These are phyloP conservation scores for Thielaviopsis ethacetica DNA, from an alignment of 2,329 filamentous ascomycete genomes.

Conservation along the genomic window DNA sequence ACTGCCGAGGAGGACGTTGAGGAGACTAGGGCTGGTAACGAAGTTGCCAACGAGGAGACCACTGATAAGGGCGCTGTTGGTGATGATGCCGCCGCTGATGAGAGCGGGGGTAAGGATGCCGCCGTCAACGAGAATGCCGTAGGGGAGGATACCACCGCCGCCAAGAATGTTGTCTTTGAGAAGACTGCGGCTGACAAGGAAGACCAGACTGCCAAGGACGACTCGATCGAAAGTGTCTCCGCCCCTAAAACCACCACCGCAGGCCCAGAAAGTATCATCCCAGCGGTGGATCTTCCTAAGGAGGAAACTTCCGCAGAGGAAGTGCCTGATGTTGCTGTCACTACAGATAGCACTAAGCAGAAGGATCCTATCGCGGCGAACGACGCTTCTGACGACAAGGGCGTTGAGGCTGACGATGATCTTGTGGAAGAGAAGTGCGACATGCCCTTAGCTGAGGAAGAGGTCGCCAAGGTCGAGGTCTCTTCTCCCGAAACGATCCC, in stretches of 20 bases:
- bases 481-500: background rate
- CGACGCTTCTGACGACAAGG: background rate
- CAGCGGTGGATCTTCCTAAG: background rate
- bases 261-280: background rate
- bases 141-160: too few species aligned
- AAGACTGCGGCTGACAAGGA: background rate
- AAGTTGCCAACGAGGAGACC: background rate
- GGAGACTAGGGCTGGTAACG: background rate
- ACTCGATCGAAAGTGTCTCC: background rate
- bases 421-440: background rate
- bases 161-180: background rate
- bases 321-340: too few species aligned
- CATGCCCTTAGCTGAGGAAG: background rate
- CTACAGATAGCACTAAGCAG: background rate
- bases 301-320: background rate
- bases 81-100: background rate
- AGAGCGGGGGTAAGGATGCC: background rate
- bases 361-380: background rate
- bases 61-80: background rate
- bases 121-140: background rate
- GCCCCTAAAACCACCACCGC: background rate
- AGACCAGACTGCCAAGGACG: background rate
- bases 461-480: background rate
- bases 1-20: too few species aligned
- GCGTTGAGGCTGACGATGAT: too few species aligned